Percentiles rank a stretch among this genome's conserved stretches.
Evolutionary conservation across 2,329 filamentous ascomycete species (phyloP).

Genomic region (Ceratocystis lukuohia): DNA sequence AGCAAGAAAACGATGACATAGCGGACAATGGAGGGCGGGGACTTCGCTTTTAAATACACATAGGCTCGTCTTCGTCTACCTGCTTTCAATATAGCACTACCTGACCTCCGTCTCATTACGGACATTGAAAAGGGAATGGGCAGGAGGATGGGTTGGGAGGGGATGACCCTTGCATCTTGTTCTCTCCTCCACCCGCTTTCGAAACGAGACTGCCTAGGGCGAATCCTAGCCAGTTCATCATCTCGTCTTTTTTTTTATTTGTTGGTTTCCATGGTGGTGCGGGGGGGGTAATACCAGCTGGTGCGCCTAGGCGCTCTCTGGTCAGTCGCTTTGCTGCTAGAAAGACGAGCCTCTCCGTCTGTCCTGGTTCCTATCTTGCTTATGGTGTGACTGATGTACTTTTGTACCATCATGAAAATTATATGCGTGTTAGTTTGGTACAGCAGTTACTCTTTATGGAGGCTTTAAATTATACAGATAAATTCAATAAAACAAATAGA

Average conservation of each 20-base stretch:
- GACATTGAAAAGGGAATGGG: background rate
- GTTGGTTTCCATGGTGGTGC: background rate
- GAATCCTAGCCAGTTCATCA: background rate
- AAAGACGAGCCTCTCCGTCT: too few relatives aligned
- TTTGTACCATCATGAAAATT: background rate
- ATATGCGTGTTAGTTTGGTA: background rate
- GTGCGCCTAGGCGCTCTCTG: too few relatives aligned
- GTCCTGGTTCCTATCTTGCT: too few relatives aligned
- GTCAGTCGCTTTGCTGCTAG: too few relatives aligned
- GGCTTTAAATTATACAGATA: background rate
- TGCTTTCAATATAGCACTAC: background rate
- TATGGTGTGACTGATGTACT: background rate
- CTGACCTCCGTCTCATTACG: background rate
- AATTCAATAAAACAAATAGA: background rate
- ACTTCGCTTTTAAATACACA: slow-evolving; percentile 5
- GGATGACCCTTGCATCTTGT: background rate
- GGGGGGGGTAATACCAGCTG: background rate
- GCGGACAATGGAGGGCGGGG: background rate
- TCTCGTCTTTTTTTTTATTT: background rate
- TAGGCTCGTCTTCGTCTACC: background rate
- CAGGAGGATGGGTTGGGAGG: background rate
- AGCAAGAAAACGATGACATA: slow-evolving; percentile 4
- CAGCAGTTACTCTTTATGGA: slow-evolving; percentile 1
- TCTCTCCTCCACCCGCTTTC: slow-evolving; percentile 7
- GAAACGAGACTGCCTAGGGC: background rate